Conservation (phyloP, 306 rosid genomes). For the Carpinus fangiana region DNA sequence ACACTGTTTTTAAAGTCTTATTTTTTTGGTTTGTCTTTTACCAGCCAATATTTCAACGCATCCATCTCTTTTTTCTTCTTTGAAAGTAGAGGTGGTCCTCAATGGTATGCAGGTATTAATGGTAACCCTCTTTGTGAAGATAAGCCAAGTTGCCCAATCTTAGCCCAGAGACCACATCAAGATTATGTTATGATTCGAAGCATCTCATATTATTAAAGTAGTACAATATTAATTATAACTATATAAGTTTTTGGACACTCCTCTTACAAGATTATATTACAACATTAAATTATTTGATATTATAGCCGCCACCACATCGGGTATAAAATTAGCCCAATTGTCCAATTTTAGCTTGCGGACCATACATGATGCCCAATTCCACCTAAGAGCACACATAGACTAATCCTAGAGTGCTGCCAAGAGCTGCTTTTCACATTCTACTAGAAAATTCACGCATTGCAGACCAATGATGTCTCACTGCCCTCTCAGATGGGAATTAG, state of each 20-base stretch:
- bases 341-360: neutral
- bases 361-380: neutral
- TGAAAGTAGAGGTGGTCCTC: neutral
- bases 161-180: neutral
- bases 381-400: neutral
- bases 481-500: neutral
- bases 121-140: neutral
- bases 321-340: neutral
- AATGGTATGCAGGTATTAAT: neutral
- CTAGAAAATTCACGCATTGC: neutral
- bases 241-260: too few species aligned
- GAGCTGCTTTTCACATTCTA: neutral
- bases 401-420: neutral
- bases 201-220: too few species aligned
- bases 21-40: neutral
- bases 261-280: too few species aligned
- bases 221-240: too few species aligned
- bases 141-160: neutral
- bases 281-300: too few species aligned
- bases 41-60: neutral
- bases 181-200: too few species aligned
- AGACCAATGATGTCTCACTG: neutral
- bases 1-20: neutral
- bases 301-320: neutral
- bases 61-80: neutral